Evolutionary conservation across 2,329 filamentous ascomycete species (phyloP), one percentile per base, ranked within the genome.

Genomic region (Colletotrichum endophyticum): DNA sequence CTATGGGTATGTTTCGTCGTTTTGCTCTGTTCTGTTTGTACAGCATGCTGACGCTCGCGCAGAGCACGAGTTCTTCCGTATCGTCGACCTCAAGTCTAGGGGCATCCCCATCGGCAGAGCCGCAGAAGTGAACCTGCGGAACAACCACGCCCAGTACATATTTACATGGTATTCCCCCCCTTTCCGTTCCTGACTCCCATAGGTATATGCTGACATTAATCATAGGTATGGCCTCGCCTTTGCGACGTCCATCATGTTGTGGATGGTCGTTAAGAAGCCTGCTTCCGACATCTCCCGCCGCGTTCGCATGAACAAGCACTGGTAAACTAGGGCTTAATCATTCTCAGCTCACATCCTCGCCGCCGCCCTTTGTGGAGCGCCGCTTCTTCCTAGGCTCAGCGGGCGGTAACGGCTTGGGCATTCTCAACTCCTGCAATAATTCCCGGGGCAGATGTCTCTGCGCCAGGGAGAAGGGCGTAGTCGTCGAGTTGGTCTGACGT

Each of bases 121-220:
- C 8, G 91, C 97, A 6, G 95, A 98, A 86, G 96, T 99, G 77
- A 98, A 98, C 84, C 88, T 99, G 82, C 92, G 95, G 84, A 99
- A 99, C 84, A 99, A 98, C 86, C 97, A 99, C 86, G 93, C 95
- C 78, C 97, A 99, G 88, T 99, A 99, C 86, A 99, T 99, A 80
- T 97, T 98, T 85, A 99, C 97, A 79, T 99, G 97, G 97, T 99
- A 92, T 28, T 22, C 7, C 15, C 5, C 9, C 16, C 63, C 49
- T 61, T 25, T 16, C 39, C 53, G 12, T 64, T 57, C 59, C 44
- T 44, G 36, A 56, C 8, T 57, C 39, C 25, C 49, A 28, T 32
- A 34, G 34, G 34, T 64, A 53, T 36, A 56, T 28, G 28, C 76
- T 78, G 49, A 79, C 53, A 57, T 27, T 69, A 49, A 39, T 66